A percentile compares a stretch with the other conserved stretches of the same genome.
These are phyloP conservation scores for Aspergillus intermedius DNA, from an alignment of 2,329 filamentous ascomycete species.

Conservation along the genomic window DNA sequence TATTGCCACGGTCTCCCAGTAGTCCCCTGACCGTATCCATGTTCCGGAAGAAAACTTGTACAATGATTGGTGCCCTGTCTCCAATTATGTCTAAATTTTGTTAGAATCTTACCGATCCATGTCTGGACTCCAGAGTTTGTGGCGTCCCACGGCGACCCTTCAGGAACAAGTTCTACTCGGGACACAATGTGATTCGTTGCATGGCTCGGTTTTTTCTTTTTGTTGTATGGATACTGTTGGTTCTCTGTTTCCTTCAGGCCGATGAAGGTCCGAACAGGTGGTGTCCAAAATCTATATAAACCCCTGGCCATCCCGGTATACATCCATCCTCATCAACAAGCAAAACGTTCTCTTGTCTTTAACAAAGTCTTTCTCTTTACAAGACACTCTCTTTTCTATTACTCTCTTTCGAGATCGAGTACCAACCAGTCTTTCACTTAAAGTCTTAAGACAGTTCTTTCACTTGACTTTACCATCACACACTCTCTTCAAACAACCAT, in stretches of 20 bases:
- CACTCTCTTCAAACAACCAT: conserved; percentile 1
- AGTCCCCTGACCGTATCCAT: too few species aligned
- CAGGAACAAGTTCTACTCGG: too few species aligned
- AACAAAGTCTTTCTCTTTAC: conserved; percentile 8
- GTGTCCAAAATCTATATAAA: conserved; percentile 2
- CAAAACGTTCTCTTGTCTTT: conserved; percentile 12
- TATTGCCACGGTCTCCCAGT: too few species aligned
- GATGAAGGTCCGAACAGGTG: background rate
- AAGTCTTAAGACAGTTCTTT: background rate
- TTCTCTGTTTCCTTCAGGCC: background rate
- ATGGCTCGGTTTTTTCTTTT: background rate
- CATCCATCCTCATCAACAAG: conserved; percentile 8
- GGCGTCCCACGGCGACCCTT: too few species aligned
- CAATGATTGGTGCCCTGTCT: too few species aligned
- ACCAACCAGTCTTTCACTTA: conserved; percentile 4
- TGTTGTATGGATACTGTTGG: background rate
- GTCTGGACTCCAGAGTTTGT: too few species aligned
- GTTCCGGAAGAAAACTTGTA: too few species aligned
- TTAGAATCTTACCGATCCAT: too few species aligned
- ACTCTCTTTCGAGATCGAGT: background rate
- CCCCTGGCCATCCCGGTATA: background rate
- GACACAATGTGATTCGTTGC: too few species aligned
- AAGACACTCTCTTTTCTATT: background rate
- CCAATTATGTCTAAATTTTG: too few species aligned
- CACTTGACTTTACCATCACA: background rate